phyloP scores from a whole-genome alignment of 2,329 filamentous ascomycete species.

The Thielaviopsis euricoi region DNA sequence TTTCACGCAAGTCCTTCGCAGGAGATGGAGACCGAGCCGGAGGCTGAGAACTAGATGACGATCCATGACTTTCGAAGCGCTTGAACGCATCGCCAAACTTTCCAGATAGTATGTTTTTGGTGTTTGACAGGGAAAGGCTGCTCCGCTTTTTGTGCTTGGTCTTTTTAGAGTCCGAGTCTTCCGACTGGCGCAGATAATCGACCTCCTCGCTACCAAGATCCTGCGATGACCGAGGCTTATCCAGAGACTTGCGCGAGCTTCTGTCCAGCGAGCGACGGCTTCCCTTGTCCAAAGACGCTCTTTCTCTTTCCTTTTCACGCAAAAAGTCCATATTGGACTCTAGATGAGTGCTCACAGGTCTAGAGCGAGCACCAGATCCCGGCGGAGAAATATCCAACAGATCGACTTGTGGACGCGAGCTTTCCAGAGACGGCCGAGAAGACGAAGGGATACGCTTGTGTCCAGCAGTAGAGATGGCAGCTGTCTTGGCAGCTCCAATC shows the following conservation, averaged over 20 bases:
- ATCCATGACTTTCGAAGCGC: constrained; percentile 50
- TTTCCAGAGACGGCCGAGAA: constrained; percentile 54
- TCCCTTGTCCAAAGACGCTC: constrained; percentile 9
- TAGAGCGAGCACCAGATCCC: constrained; percentile 39
- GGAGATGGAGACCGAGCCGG: constrained; percentile 31
- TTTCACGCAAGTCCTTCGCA: constrained; percentile 29
- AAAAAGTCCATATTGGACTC: constrained; percentile 71
- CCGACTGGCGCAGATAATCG: constrained; percentile 64
- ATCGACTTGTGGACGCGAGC: constrained; percentile 48
- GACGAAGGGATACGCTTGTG: constrained; percentile 27
- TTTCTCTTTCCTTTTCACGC: constrained; percentile 49
- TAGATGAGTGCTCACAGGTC: constrained; percentile 70
- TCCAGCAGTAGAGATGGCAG: background rate
- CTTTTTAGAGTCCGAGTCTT: constrained; percentile 43
- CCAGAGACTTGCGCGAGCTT: constrained; percentile 8
- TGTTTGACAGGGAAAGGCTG: constrained; percentile 55
- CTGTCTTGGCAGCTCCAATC: constrained; percentile 4
- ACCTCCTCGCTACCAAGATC: constrained; percentile 24
- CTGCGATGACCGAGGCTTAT: constrained; percentile 7
- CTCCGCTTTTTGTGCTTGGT: constrained; percentile 52
- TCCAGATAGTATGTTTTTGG: constrained; percentile 69
- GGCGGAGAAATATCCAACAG: constrained; percentile 32
- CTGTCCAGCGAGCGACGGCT: constrained; percentile 7
- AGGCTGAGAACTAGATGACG: constrained; percentile 14
- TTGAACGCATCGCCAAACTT: constrained; percentile 91